phyloP scores from a whole-genome alignment of 257 asterid species.

The Cynanchum wilfordii region DNA sequence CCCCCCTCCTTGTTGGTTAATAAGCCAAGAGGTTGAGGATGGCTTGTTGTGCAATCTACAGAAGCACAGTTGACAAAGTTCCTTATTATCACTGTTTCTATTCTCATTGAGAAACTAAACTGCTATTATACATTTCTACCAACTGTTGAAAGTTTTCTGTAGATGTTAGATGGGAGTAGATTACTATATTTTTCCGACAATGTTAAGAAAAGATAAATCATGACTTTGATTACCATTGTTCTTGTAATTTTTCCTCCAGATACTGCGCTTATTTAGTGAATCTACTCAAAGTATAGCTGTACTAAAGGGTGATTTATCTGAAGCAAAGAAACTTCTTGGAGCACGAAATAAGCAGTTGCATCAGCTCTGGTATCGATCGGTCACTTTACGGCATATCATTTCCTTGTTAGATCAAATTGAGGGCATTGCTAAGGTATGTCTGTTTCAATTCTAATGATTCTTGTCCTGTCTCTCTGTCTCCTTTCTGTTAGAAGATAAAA shows the following conservation, averaged over 20 bases:
- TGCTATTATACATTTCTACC: background rate
- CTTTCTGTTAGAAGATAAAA: background rate
- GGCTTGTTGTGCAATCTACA: background rate
- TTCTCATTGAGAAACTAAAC: background rate
- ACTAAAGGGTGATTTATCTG: conserved; percentile 74
- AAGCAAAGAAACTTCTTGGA: conserved; percentile 86
- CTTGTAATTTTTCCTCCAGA: conserved; percentile 46
- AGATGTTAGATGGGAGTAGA: background rate
- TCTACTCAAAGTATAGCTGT: conserved; percentile 84
- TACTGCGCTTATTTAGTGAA: conserved; percentile 91
- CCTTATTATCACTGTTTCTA: background rate
- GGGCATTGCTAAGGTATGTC: conserved; percentile 88
- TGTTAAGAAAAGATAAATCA: background rate
- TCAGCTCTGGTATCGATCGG: conserved; percentile 97
- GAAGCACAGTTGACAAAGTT: background rate
- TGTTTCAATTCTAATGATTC: conserved; percentile 15
- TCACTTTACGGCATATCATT: conserved; percentile 92
- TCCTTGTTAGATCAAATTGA: conserved; percentile 95
- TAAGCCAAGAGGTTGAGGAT: background rate
- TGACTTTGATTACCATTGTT: background rate
- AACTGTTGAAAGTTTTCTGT: background rate
- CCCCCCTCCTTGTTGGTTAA: background rate
- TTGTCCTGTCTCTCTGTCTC: background rate
- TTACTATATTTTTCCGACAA: background rate
- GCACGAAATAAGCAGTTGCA: conserved; percentile 93